A percentile compares a stretch with the other conserved stretches of the same genome.
Evolutionary conservation across 129 eudicot species (phyloP).

Genomic region (Lonicera japonica): DNA sequence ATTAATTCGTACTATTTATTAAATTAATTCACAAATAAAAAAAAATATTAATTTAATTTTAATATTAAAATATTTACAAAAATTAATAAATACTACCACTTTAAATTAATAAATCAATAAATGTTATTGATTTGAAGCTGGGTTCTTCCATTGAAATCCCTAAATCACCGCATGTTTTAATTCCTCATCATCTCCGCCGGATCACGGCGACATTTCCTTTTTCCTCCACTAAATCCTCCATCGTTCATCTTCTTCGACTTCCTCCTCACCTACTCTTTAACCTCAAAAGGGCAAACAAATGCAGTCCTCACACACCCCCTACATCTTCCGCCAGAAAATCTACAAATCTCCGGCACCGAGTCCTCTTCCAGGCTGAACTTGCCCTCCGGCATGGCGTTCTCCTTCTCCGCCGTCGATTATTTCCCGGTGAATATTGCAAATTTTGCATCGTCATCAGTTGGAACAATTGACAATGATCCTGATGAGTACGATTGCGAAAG

Average conservation of each 20-base stretch:
- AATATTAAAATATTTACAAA: too few relatives aligned
- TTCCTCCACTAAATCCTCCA: conserved; percentile 59
- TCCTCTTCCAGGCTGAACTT: background rate
- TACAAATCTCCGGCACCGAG: conserved; percentile 21
- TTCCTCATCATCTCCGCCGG: conserved; percentile 30
- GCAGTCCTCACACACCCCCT: conserved; percentile 9
- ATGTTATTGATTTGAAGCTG: too few relatives aligned
- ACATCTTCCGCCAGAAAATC: conserved; percentile 14
- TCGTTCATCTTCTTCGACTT: conserved; percentile 43
- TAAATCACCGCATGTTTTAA: conserved; percentile 10
- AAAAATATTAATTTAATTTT: too few relatives aligned
- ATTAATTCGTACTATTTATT: too few relatives aligned
- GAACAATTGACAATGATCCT: conserved; percentile 33
- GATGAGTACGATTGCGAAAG: conserved; percentile 68
- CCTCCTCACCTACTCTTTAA: background rate
- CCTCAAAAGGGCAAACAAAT: conserved; percentile 7
- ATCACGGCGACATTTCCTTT: conserved; percentile 59
- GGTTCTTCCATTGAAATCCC: too few relatives aligned
- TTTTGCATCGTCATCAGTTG: conserved; percentile 32
- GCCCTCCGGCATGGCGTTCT: conserved; percentile 5
- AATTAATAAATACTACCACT: too few relatives aligned
- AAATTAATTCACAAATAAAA: too few relatives aligned
- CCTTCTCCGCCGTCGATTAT: conserved; percentile 16
- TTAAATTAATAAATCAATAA: too few relatives aligned
- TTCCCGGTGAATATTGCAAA: conserved; percentile 14